Evolutionary conservation across 768 basidiomycete species (phyloP), one percentile per base, ranked within the genome.

Genomic region (Macrolepiota albuminosa): DNA sequence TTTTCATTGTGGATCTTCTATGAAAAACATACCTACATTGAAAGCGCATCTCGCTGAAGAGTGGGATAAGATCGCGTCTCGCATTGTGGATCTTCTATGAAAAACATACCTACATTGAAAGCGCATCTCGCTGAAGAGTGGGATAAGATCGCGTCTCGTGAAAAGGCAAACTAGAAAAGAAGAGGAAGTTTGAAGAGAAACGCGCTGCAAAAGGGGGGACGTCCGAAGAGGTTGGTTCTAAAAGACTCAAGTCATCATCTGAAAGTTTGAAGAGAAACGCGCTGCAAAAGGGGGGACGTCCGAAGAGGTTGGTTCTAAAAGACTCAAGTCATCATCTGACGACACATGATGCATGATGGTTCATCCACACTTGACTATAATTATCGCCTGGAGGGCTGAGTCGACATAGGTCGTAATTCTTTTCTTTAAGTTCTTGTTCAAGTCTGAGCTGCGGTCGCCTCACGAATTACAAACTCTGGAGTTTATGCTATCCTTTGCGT

Each of bases 11-110:
- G 75, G 80, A 26, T 70, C 78, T 43, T 71, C 74, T 59, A 75
- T 85, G 71, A 86, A 83, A 65, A 91, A 86, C 61, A 88, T 95
- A 60, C 91, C 92, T 0, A 72, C 76, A 39, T 74, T 96, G 53
- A 93, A 92, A 67, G 70, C 70, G 10, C 94, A 96, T 69, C 76
- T 95, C 8, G 82, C 87, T 68, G 79, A 83, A 64, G 91, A 94
- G 68, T 91, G 85, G 81, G 81, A 87, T 40, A 74, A 76, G 52
- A 72, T 80, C 56, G 75, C 70, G 21, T 72, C 70, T 49, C 73
- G 71, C 53, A 74, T 56, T 96, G 94, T 71, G 75, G 80, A 26
- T 70, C 78, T 43, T 71, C 74, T 59, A 75, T 85, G 71, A 86
- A 83, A 65, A 91, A 86, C 61, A 88, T 95, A 60, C 91, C 92